Base-by-base conservation (phyloP, 2,329 filamentous ascomycete genomes). In the Exophiala lecanii-corni region DNA sequence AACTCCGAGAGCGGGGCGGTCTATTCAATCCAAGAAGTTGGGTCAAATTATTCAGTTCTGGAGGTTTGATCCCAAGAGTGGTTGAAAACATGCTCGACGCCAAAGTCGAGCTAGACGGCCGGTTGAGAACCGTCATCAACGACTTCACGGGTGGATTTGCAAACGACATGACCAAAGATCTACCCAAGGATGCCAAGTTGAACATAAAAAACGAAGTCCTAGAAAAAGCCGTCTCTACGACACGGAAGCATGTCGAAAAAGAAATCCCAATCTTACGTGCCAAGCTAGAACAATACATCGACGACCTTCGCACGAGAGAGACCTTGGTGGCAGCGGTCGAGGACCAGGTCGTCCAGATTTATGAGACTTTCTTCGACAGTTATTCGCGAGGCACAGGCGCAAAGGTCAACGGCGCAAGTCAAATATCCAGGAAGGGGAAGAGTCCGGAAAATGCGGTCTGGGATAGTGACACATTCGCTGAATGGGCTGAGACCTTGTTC, bases 11-110 rank as follows among this genome's bases (percentile, higher is more conserved):
- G 42, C 73, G 79, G 21, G 80, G 81, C 36, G 76, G 74, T 5
- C 70, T 84, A 12, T 84, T 83, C 70, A 82, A 82, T 50, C 78
- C 80, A 0, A 67, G 74, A 30, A 79, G 76, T 37, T 74, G 82
- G 33, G 71, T 82, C 53, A 73, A 75, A 1, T 65, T 83, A 9
- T 72, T 79, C 41, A 72, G 75, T 19, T 68, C 72, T 25, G 71
- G 73, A 7, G 48, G 46, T 9, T 71, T 84, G 2, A 65, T 84
- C 20, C 81, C 81, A 0, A 76, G 76, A 34, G 80, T 84, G 2
- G 77, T 84, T 0, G 79, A 83, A 57, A 83, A 83, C 57, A 84
- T 84, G 80, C 71, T 84, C 12, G 81, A 84, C 57, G 81, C 81
- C 15, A 84, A 84, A 63, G 78, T 77, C 9, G 80, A 84, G 59